A percentile compares a stretch with the other conserved stretches of the same genome.
These are phyloP conservation scores for Glycine soja DNA, from an alignment of 306 rosid species.

Conservation along the genomic window DNA sequence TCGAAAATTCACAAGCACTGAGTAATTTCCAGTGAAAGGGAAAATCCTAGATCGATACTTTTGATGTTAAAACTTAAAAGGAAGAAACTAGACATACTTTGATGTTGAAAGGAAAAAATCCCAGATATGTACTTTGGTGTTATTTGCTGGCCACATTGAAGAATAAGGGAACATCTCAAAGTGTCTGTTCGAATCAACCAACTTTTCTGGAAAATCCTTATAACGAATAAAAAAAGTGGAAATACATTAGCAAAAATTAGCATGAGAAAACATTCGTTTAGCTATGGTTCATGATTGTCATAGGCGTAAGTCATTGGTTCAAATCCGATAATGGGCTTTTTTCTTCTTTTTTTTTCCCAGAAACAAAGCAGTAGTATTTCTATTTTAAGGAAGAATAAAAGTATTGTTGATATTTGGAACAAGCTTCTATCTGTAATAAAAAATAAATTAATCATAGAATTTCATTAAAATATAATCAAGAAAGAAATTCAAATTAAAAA, in stretches of 20 bases:
- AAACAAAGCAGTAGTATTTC: no score
- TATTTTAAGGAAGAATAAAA: no score
- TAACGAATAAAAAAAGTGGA: neutral
- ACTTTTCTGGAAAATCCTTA: neutral
- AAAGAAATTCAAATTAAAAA: no score
- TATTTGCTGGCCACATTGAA: conserved; percentile 31
- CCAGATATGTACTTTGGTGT: neutral
- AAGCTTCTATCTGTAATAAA: no score
- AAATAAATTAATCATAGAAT: no score
- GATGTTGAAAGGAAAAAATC: neutral
- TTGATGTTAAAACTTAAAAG: neutral
- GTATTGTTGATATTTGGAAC: no score
- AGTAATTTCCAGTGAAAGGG: conserved; percentile 6
- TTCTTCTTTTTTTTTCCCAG: no score
- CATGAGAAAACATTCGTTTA: neutral
- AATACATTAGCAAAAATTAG: neutral
- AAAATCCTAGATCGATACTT: conserved; percentile 1
- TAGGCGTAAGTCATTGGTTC: no score
- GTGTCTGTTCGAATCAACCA: neutral
- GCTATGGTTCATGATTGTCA: neutral
- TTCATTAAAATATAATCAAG: no score
- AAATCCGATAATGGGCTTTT: no score
- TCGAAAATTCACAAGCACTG: neutral
- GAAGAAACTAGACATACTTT: neutral
- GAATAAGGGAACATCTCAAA: conserved; percentile 24